Conservation (phyloP, 1,284 basidiomycete genomes). For the Fomitopsis palustris region DNA sequence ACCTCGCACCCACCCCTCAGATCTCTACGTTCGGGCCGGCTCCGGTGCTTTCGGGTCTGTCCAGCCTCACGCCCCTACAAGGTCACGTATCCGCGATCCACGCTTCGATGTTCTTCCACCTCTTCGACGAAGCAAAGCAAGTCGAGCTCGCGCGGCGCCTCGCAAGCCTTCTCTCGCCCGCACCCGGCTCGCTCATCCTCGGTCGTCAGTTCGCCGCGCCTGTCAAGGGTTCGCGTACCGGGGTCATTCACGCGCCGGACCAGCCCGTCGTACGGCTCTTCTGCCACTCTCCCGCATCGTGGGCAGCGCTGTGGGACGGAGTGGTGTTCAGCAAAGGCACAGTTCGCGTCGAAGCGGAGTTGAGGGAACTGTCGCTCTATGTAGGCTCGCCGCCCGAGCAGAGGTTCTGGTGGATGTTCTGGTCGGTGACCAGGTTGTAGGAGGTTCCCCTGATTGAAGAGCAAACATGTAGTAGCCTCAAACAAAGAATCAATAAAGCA, state of each 20-base stretch:
- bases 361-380: neutral
- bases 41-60: slow-evolving; percentile 29
- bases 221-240: neutral
- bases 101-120: slow-evolving; percentile 43
- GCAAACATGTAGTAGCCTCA: neutral
- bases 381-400: neutral
- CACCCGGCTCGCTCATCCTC: slow-evolving; percentile 30
- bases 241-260: neutral
- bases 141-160: slow-evolving; percentile 32
- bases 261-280: slow-evolving; percentile 15
- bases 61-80: slow-evolving; percentile 35
- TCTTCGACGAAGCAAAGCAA: slow-evolving; percentile 41
- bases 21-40: slow-evolving; percentile 15
- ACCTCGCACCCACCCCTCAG: slow-evolving; percentile 23
- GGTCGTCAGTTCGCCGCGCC: slow-evolving; percentile 27
- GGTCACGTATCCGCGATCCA: slow-evolving; percentile 40
- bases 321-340: slow-evolving; percentile 34
- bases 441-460: neutral
- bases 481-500: neutral
- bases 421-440: neutral
- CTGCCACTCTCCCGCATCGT: slow-evolving; percentile 34
- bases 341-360: slow-evolving; percentile 30
- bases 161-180: slow-evolving; percentile 32
- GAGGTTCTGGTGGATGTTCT: neutral
- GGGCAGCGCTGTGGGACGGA: slow-evolving; percentile 40